Conservation (phyloP, 2,329 filamentous ascomycete species). For the Coccinonectria pachysandricola region DNA sequence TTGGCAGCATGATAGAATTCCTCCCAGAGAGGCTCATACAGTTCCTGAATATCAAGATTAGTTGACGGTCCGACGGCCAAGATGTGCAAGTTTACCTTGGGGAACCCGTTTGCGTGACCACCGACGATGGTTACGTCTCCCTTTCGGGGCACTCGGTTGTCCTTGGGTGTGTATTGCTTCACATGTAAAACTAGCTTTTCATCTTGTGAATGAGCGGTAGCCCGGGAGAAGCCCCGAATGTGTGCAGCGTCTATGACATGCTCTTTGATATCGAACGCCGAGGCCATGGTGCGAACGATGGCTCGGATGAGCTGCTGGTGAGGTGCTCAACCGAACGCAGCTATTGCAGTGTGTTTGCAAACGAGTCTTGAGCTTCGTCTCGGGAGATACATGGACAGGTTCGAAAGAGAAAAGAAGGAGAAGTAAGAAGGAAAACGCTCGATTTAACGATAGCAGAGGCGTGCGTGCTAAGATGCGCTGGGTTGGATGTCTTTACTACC, state of each 20-base stretch:
- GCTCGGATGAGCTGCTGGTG: constrained; percentile 2
- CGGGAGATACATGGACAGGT: too few species aligned
- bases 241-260: constrained; percentile 67
- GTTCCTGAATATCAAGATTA: constrained; percentile 47
- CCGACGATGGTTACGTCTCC: constrained; percentile 80
- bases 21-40: constrained; percentile 89
- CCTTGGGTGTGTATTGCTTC: constrained; percentile 77
- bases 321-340: too few species aligned
- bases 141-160: constrained; percentile 55
- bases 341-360: too few species aligned
- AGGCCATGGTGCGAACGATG: constrained; percentile 11
- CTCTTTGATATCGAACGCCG: constrained; percentile 55
- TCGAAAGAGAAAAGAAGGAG: too few species aligned
- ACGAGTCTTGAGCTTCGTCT: too few species aligned
- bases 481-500: too few species aligned
- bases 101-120: constrained; percentile 85
- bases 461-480: too few species aligned
- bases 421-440: too few species aligned
- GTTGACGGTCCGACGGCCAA: too few species aligned
- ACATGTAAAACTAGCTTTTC: constrained; percentile 63
- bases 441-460: too few species aligned
- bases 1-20: constrained; percentile 56
- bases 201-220: constrained; percentile 62
- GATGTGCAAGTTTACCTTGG: constrained; percentile 59
- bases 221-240: constrained; percentile 70